phyloP scores from a whole-genome alignment of 2,329 filamentous ascomycete species.

The Colletotrichum eremochloae region DNA sequence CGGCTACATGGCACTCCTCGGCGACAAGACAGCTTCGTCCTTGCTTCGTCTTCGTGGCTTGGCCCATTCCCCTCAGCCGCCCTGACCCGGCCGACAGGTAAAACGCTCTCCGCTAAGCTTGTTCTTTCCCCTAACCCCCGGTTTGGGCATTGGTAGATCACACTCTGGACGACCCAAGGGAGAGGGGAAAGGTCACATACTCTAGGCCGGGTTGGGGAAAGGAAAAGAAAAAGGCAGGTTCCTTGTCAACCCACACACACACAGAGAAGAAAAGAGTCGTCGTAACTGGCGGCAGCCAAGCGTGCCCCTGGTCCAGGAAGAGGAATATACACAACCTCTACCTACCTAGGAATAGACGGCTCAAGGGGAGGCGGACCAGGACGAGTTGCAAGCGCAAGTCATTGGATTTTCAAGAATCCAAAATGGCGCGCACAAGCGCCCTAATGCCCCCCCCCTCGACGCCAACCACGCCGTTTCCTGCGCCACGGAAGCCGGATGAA shows the following conservation, averaged over 20 bases:
- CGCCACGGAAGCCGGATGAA: not conserved
- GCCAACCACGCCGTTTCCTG: not conserved
- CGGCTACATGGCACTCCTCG: not conserved
- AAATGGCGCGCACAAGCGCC: not conserved
- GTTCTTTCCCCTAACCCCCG: not conserved
- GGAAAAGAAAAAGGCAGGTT: not conserved
- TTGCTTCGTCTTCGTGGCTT: not conserved
- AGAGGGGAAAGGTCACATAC: not conserved
- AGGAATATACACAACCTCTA: not conserved
- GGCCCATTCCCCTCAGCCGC: not conserved
- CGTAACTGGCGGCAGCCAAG: not conserved
- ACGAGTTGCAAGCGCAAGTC: not conserved
- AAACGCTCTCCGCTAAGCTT: not conserved
- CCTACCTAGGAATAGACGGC: not conserved
- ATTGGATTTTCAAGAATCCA: not conserved
- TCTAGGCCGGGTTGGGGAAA: not conserved
- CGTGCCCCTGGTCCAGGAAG: not conserved
- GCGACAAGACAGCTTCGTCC: not conserved
- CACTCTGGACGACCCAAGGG: not conserved
- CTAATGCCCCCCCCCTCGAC: not conserved
- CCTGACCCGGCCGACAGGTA: conserved; percentile 11
- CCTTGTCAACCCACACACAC: not conserved
- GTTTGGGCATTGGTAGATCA: not conserved
- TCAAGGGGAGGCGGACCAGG: not conserved
- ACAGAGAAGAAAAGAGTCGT: not conserved